Evolutionary conservation across 164 flowering plant species (phyloP).

Genomic region (Protea cynaroides): DNA sequence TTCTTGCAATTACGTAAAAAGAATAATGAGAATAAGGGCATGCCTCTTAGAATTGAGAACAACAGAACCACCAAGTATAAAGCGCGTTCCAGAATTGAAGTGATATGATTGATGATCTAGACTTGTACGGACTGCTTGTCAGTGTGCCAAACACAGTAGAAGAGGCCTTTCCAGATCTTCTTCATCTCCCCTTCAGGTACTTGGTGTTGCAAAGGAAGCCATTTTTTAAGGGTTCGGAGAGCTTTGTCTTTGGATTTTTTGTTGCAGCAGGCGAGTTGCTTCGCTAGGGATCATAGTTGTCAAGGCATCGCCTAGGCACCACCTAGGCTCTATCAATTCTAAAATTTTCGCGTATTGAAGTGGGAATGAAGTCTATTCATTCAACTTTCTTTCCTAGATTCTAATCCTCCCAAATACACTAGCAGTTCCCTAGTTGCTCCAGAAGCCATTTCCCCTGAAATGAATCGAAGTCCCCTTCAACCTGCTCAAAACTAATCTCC

Average conservation of each 20-base stretch:
- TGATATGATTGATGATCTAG: constrained; percentile 46
- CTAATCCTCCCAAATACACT: no score
- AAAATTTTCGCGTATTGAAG: no score
- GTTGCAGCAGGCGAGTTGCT: constrained; percentile 63
- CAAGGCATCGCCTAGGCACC: constrained; percentile 12
- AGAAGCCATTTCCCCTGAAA: constrained; percentile 85
- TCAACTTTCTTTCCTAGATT: no score
- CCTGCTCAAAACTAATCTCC: constrained; percentile 87
- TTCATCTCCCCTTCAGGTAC: constrained; percentile 52
- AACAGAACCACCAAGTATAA: constrained; percentile 84
- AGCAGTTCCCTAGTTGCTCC: constrained; percentile 89
- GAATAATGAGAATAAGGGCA: not conserved
- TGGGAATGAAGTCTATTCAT: no score
- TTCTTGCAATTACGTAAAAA: no score
- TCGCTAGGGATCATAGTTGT: constrained; percentile 32
- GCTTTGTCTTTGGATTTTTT: constrained; percentile 43
- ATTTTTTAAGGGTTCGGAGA: no score
- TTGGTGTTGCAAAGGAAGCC: constrained; percentile 46
- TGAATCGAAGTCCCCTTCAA: constrained; percentile 93
- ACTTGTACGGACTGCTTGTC: constrained; percentile 36
- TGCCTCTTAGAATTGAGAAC: constrained; percentile 94
- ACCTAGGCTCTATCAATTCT: no score
- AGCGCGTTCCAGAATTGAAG: constrained; percentile 81
- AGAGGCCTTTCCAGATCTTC: constrained; percentile 88
- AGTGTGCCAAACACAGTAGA: constrained; percentile 57